These are phyloP conservation scores for Yamadazyma tumulicola DNA, from an alignment of 805 yeast genomes.

Conservation along the genomic window DNA sequence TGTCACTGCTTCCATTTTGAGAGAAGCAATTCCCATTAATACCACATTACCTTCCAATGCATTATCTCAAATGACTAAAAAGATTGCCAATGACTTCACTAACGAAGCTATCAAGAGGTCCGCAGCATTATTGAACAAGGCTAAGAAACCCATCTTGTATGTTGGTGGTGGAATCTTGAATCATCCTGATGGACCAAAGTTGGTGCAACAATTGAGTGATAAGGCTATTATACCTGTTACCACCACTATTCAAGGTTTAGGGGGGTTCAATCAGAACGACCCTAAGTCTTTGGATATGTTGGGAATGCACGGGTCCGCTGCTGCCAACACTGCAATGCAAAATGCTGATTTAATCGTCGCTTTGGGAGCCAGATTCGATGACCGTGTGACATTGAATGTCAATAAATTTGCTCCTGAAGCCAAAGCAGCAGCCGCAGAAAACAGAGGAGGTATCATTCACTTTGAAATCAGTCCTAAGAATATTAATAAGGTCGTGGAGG, in stretches of 20 bases:
- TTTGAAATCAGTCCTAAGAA: slow-evolving; percentile 96
- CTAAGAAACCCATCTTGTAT: slow-evolving; percentile 84
- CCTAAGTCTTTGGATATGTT: slow-evolving; percentile 90
- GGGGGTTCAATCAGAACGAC: slow-evolving; percentile 91
- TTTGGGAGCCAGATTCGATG: slow-evolving; percentile 96
- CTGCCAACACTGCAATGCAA: slow-evolving; percentile 93
- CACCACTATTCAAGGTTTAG: slow-evolving; percentile 90
- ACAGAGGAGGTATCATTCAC: slow-evolving; percentile 93
- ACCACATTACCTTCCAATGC: slow-evolving; percentile 75
- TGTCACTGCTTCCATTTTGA: slow-evolving; percentile 88
- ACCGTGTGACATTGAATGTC: slow-evolving; percentile 90
- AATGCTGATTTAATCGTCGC: slow-evolving; percentile 91
- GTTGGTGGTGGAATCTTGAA: slow-evolving; percentile 91
- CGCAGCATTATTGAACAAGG: slow-evolving; percentile 72
- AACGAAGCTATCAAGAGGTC: slow-evolving; percentile 70
- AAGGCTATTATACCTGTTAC: slow-evolving; percentile 94
- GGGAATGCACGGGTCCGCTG: slow-evolving; percentile 97
- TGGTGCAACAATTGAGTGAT: slow-evolving; percentile 80
- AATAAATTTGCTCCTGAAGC: slow-evolving; percentile 93
- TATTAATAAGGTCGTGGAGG: slow-evolving; percentile 95
- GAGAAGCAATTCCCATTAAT: slow-evolving; percentile 78
- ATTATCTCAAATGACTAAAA: slow-evolving; percentile 63
- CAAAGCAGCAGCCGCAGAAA: slow-evolving; percentile 79
- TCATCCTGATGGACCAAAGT: slow-evolving; percentile 72
- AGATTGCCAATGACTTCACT: slow-evolving; percentile 71